Evolutionary conservation across 1,284 basidiomycete species (phyloP), one percentile per base, ranked within the genome.

Genomic region (Lentinus polychrous): DNA sequence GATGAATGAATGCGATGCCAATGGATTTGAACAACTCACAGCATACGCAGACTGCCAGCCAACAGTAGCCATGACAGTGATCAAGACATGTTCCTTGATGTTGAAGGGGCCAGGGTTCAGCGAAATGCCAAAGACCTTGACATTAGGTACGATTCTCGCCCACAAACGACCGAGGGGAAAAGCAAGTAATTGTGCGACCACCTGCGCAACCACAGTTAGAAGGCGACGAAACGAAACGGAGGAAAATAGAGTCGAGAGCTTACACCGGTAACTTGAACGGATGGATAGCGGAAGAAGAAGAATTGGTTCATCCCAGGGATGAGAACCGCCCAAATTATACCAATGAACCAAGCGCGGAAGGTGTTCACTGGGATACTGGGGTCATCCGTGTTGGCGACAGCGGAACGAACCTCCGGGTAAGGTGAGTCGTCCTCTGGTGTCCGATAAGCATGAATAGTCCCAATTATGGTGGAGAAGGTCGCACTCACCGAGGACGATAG

Each of bases 1-100:
- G 42, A 33, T 32, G 20, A n/a, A 39, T 22, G 35, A 24, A 45
- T 20, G 20, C 36, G 35, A 11, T 32, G 12, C 37, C 41, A 37
- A 6, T 47, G 35, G 15, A 47, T 20, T 22, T 37, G 43, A 10
- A 12, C 10, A 11, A 55, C 63, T 32, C 43, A 67, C 66, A 32
- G 79, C 79, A 60, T 86, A 86, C 0, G 83, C 83, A 24, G 76
- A 78, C 14, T 65, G 60, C 14, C 72, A 62, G 17, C 79, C 80
- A 11, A 88, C 83, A 49, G 81, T 72, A 7, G 86, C 83, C 87
- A 94, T 94, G 64, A 94, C 86, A 6, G 85, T 79, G 51, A 72
- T 66, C 43, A 79, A 63, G 6, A 81, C 82, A 59, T 85, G 83
- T 56, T 86, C 83, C 63, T 87, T 87, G 60, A 87, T 77, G 1